Evolutionary conservation across 2,329 filamentous ascomycete species (phyloP).

Genomic region (Fusarium tanahbumbuense): DNA sequence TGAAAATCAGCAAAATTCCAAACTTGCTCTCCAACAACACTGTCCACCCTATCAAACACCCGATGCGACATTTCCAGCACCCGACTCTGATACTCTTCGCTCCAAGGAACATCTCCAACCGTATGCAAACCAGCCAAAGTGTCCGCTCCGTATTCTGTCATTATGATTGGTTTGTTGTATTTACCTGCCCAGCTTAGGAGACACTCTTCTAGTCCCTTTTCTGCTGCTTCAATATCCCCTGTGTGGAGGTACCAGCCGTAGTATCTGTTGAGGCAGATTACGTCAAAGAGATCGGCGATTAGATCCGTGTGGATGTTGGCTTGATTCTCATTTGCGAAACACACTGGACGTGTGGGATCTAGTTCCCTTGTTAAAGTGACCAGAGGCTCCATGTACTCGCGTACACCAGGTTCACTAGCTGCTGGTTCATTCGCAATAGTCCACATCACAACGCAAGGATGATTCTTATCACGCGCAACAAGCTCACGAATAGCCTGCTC

Average conservation of each 20-base stretch:
- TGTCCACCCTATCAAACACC: slow-evolving; percentile 30
- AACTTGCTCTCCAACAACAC: slow-evolving; percentile 32
- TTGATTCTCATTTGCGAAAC: fast-evolving
- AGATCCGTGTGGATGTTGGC: not conserved
- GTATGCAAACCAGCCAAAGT: slow-evolving; percentile 2
- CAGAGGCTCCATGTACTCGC: not conserved
- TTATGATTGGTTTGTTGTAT: not conserved
- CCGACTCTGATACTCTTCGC: slow-evolving; percentile 31
- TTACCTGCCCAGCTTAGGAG: not conserved
- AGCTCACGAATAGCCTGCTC: not conserved
- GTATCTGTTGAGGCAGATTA: not conserved
- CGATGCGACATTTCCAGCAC: slow-evolving; percentile 32
- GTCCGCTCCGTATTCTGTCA: not conserved
- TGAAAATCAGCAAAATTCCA: slow-evolving; percentile 40
- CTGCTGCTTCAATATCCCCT: not conserved
- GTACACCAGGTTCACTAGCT: not conserved
- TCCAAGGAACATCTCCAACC: slow-evolving; percentile 30
- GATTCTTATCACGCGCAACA: not conserved
- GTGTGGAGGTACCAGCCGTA: not conserved
- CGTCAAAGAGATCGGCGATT: not conserved
- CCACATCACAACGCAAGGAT: not conserved
- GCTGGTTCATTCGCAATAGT: not conserved
- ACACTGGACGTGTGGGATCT: not conserved
- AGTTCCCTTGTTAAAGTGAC: not conserved
- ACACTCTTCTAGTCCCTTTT: not conserved